Evolutionary conservation across 768 basidiomycete species (phyloP), one percentile per base, ranked within the genome.

Genomic region (Solioccasus polychromus): DNA sequence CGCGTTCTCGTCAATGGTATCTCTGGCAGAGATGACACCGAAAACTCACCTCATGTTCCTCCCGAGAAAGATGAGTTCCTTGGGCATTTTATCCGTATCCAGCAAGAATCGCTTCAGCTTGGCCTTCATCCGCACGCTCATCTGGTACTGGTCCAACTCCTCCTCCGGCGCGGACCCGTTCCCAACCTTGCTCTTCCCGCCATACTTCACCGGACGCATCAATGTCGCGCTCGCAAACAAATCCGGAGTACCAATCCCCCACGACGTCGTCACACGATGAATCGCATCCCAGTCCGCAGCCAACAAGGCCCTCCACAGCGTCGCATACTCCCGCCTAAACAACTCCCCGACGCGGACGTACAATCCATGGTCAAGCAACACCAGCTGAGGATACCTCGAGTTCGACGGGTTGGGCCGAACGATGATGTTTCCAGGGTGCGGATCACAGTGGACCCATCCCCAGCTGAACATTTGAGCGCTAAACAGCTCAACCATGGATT

Each of bases 341-440:
- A 71, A 62, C 15, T 83, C 77, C 14, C 79, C 64, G 4, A 92
- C 76, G 8, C 72, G 71, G 30, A 94, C 88, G 60, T 95, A 96
- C 10, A 97, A 70, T 1, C 94, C 94, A 61, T 97, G 94, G 61
- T 97, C 94, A 55, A 97, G 80, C 11, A 96, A 72, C 25, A 96
- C 86, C 50, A 92, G 72, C 55, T 88, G 83, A 2, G 81, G 74
- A 5, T 62, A 55, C 34, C 25, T 42, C 3, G 50, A 39, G 17
- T 54, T 42, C 19, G 39, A 50, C 24, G 64, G 64, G 31, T 61
- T 50, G 1, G 78, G 79, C 8, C 77, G 88, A 55, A 85, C 79
- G 65, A 80, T 79, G 48, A 94, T 77, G 64, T 95, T 91, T 9
- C 88, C 86, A 3, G 84, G 83, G 52, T 88, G 80, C 1, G 80